Percentiles rank a stretch among this genome's conserved stretches.
Evolutionary conservation across 2,329 filamentous ascomycete genomes (phyloP).

Genomic region (Claviceps spartinae): DNA sequence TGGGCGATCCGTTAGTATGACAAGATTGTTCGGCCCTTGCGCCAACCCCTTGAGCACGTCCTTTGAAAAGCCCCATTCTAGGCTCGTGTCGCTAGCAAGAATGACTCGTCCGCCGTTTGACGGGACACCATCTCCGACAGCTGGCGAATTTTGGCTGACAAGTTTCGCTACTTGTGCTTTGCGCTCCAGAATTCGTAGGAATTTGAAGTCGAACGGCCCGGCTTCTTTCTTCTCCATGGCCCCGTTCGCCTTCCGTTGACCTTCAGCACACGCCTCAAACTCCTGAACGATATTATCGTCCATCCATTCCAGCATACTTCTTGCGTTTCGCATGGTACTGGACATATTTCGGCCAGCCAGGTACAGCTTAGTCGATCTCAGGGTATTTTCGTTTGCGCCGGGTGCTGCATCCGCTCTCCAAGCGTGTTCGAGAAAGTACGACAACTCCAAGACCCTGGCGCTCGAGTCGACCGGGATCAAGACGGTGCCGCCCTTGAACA

Average conservation of each 20-base stretch:
- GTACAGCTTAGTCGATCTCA: slow-evolving; percentile 52
- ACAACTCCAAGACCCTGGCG: slow-evolving; percentile 81
- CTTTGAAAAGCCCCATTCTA: slow-evolving; percentile 93
- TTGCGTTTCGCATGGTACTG: slow-evolving; percentile 78
- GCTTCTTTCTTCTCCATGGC: slow-evolving; percentile 38
- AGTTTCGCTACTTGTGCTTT: slow-evolving; percentile 67
- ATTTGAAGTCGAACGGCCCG: slow-evolving; percentile 81
- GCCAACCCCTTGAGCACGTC: slow-evolving; percentile 64
- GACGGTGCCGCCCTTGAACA: slow-evolving; percentile 75
- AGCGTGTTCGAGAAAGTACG: slow-evolving; percentile 82
- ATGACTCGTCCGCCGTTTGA: slow-evolving; percentile 58
- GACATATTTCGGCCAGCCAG: slow-evolving; percentile 76
- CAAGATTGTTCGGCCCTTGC: slow-evolving; percentile 63
- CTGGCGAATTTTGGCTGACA: slow-evolving; percentile 26
- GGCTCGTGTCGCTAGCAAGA: slow-evolving; percentile 73
- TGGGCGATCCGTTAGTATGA: slow-evolving; percentile 72
- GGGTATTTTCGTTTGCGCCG: slow-evolving; percentile 28
- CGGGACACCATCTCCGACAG: slow-evolving; percentile 26
- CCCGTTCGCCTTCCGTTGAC: slow-evolving; percentile 30
- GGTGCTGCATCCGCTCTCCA: slow-evolving; percentile 57
- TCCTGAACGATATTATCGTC: slow-evolving; percentile 88
- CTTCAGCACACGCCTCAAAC: slow-evolving; percentile 60
- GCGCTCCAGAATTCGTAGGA: slow-evolving; percentile 70
- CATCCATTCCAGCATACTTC: slow-evolving; percentile 99
- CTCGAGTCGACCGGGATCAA: slow-evolving; percentile 91